A percentile compares a stretch with the other conserved stretches of the same genome.
phyloP scores from a whole-genome alignment of 768 basidiomycete species.

The Gloeostereum incarnatum region DNA sequence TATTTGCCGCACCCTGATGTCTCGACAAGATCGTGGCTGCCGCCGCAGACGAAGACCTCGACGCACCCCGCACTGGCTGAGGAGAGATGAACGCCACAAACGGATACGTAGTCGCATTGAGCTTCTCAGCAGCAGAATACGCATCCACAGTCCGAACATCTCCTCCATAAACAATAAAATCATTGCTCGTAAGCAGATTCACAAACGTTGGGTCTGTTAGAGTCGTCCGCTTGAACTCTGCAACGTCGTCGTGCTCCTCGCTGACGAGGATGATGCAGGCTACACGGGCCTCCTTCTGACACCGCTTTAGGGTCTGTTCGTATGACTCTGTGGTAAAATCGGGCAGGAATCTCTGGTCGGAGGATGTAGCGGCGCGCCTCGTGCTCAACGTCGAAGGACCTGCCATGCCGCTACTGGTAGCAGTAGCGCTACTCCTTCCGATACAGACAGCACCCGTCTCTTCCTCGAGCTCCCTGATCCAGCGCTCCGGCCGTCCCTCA shows the following conservation, averaged over 20 bases:
- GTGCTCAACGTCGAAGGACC: slow-evolving; percentile 37
- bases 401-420: slow-evolving; percentile 23
- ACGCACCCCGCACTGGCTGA: slow-evolving; percentile 53
- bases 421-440: slow-evolving; percentile 24
- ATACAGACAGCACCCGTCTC: slow-evolving; percentile 71
- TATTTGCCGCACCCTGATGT: slow-evolving; percentile 58
- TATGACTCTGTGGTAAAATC: slow-evolving; percentile 79
- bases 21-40: slow-evolving; percentile 76
- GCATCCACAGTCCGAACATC: slow-evolving; percentile 80
- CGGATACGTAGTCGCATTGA: slow-evolving; percentile 87
- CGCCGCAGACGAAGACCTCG: slow-evolving; percentile 22
- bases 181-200: slow-evolving; percentile 52
- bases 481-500: slow-evolving; percentile 57
- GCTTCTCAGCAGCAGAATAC: slow-evolving; percentile 65
- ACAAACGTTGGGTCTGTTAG: slow-evolving; percentile 70
- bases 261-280: slow-evolving; percentile 79
- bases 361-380: slow-evolving; percentile 16
- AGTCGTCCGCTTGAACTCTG: slow-evolving; percentile 83
- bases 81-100: slow-evolving; percentile 89
- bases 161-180: slow-evolving; percentile 86
- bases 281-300: slow-evolving; percentile 64
- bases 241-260: slow-evolving; percentile 84
- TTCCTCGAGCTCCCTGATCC: slow-evolving; percentile 76
- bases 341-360: slow-evolving; percentile 49
- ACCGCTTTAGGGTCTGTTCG: slow-evolving; percentile 63